Conservation (phyloP, 495 filamentous ascomycete species). For the Penicillium waksmanii region DNA sequence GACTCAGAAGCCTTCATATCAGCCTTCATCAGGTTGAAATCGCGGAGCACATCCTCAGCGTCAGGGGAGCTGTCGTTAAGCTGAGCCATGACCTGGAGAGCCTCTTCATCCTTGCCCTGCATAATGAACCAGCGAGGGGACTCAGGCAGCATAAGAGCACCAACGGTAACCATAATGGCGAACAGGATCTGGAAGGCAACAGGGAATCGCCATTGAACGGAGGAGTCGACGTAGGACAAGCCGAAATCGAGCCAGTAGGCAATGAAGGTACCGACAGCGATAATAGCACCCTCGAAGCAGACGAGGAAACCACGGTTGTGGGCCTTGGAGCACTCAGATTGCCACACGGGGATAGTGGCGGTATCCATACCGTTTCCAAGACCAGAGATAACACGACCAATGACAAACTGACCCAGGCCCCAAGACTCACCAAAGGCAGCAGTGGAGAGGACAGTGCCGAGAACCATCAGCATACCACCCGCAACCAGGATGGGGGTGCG, state of each 20-base stretch:
- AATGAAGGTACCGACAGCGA: conserved; percentile 76
- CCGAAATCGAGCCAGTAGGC: conserved; percentile 88
- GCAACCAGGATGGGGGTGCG: conserved; percentile 62
- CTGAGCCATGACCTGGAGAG: conserved; percentile 65
- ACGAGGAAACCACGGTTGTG: conserved; percentile 79
- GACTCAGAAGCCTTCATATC: conserved; percentile 32
- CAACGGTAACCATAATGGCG: conserved; percentile 59
- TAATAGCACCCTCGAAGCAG: conserved; percentile 79
- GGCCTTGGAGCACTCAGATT: conserved; percentile 71
- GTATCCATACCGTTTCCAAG: conserved; percentile 78
- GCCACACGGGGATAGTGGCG: conserved; percentile 75
- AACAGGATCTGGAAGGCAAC: conserved; percentile 81
- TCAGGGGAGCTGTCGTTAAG: conserved; percentile 45
- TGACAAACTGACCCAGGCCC: conserved; percentile 68
- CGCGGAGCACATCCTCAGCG: conserved; percentile 34
- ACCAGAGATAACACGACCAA: conserved; percentile 73
- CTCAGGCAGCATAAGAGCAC: conserved; percentile 68
- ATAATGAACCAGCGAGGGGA: conserved; percentile 77
- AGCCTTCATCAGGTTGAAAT: conserved; percentile 55
- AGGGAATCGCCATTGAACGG: conserved; percentile 65
- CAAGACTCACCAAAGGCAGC: conserved; percentile 48
- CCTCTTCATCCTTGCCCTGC: conserved; percentile 61
- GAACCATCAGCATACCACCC: conserved; percentile 71
- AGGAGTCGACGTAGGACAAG: conserved; percentile 57
- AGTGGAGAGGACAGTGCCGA: conserved; percentile 73